Evolutionary conservation across 1,139 yeast genomes (phyloP).

Genomic region (Wickerhamomyces sp.): DNA sequence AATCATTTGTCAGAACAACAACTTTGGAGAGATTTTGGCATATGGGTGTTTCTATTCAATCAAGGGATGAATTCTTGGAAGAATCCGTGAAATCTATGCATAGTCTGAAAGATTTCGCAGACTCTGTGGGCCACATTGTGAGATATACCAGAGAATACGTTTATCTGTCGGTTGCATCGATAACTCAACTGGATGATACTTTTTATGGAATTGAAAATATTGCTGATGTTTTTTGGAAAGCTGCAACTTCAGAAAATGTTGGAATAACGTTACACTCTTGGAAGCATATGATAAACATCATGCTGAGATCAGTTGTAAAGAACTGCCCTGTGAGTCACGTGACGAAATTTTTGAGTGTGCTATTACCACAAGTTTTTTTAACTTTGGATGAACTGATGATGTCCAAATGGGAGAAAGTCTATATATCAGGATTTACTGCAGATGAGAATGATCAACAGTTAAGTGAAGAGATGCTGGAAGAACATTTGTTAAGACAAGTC

Average conservation of each 20-base stretch:
- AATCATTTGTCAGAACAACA: conserved; percentile 80
- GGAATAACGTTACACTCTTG: conserved; percentile 95
- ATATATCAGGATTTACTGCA: conserved; percentile 63
- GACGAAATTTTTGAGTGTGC: conserved; percentile 64
- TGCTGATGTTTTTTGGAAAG: conserved; percentile 72
- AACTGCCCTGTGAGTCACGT: conserved; percentile 78
- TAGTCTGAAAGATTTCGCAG: conserved; percentile 93
- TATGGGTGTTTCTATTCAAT: conserved; percentile 91
- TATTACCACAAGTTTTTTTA: conserved; percentile 68
- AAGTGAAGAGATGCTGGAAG: conserved; percentile 98
- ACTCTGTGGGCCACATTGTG: conserved; percentile 94
- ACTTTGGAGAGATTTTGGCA: conserved; percentile 97
- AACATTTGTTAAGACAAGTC: conserved; percentile 84
- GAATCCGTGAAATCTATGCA: conserved; percentile 93
- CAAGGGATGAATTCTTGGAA: conserved; percentile 90
- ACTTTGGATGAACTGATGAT: conserved; percentile 70
- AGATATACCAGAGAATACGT: conserved; percentile 96
- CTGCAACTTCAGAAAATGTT: conserved; percentile 76
- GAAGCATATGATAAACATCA: conserved; percentile 93
- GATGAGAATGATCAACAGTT: conserved; percentile 60
- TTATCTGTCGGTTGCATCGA: conserved; percentile 81
- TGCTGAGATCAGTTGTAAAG: conserved; percentile 78
- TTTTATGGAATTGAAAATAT: conserved; percentile 82
- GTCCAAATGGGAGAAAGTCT: conserved; percentile 70
- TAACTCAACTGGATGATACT: conserved; percentile 85